Base-by-base conservation (phyloP, 1,284 basidiomycete genomes). In the Pulveroboletus sp. region DNA sequence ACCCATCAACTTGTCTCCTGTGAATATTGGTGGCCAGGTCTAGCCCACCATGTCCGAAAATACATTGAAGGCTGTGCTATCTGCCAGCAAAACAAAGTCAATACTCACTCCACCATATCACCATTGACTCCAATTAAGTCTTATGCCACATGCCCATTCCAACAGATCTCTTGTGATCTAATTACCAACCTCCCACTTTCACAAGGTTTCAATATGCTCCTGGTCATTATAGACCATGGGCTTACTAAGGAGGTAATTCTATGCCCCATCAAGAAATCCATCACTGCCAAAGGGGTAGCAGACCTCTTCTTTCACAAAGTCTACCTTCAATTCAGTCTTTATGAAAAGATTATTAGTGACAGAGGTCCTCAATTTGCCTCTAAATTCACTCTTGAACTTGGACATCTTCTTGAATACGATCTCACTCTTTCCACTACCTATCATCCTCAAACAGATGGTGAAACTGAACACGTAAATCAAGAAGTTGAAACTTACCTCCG, bases 341-440 rank as follows among this genome's bases (percentile, higher is more conserved):
- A 63, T 4, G 29, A 62, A 6, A 58, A 67, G 26, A 53, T 74
- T 15, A 65, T 73, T 36, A 62, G 59, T 4, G 64, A 74, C 26
- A 8, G 57, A 25, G 70, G 67, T 2, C 49, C 60, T 0, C 62
- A 64, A 36, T 74, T 72, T 47, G 57, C 53, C 4, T 59, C 59
- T 1, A 11, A 12, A 0, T 59, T 62, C 17, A 33, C 48, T 1
- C 6, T n/a, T 6, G 48, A 54, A 33, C 35, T 62, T 0, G 44
- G 9, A 3, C 10, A 12, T 25, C 18, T 55, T 0, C 36, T 62
- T 0, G 11, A 22, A 0, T 61, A 61, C 6, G 11, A 55, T 2
- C 9, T 56, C 0, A 5, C 9, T 1, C 39, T 56, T 2, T 63
- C 38, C 24, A 50, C 43, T 0, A 7, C 60, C 0, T 58, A 54